Base-by-base conservation (phyloP, 371 early-diverging fungal genomes). In the Caulochytrium protostelioides region DNA sequence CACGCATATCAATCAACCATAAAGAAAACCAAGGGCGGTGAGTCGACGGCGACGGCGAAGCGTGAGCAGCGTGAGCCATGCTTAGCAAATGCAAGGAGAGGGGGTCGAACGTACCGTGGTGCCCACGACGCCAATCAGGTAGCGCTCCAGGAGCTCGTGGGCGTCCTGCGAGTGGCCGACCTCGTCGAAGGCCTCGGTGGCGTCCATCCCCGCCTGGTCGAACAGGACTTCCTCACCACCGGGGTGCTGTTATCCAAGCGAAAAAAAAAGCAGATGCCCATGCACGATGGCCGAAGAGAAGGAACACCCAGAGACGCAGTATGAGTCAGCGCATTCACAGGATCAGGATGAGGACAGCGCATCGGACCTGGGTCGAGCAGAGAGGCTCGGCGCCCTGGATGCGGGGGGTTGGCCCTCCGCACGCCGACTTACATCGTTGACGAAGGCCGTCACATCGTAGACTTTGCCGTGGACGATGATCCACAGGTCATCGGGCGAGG, bases 131-230 rank as follows among this genome's bases (percentile, higher is more conserved):
- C 89, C 92, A 44, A 87, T 52, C 34, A 55, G 59, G 44, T 72
- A 68, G 25, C 62, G 55, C 33, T 63, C 49, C 36, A 92, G 58
- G 41, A 84, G 39, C 16, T 79, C 77, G 31, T 75, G 76, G 19
- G 95, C 95, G 44, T 85, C 84, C 15, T 83, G 77, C 22, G 83
- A 79, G 60, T 94, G 95, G 29, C 61, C 61, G 32, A 94, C 80
- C 56, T 89, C 91, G 37, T 89, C 86, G 55, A 90, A 94, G 30
- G 84, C 79, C 42, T 72, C 83, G 26, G 87, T 83, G 22, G 83
- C 83, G 42, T 91, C 89, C 37, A 62, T 57, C 26, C 62, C 62
- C 21, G 52, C 64, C 27, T 40, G 41, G 41, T 59, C 60, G 38
- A 63, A 30, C 30, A 63, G 47, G 22, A 59, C 64, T 38, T 63